Evolutionary conservation across 352 stramenopile genomes (phyloP).

Genomic region (Phytophthora citrophthora): DNA sequence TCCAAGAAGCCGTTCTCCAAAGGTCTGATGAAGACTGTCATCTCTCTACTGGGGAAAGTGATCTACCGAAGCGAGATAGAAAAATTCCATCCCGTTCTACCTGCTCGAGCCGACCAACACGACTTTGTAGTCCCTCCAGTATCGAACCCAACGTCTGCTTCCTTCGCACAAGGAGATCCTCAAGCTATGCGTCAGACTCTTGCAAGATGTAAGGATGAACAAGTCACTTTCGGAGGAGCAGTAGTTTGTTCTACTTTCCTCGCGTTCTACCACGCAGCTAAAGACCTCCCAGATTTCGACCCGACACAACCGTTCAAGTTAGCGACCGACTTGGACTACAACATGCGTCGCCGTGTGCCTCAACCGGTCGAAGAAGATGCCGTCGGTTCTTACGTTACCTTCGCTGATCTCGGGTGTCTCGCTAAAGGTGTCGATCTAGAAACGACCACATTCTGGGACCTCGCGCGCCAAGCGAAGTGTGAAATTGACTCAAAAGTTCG

Average conservation of each 20-base stretch:
- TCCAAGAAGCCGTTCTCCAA: constrained; percentile 24
- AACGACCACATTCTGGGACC: constrained; percentile 45
- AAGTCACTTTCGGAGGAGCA: constrained; percentile 45
- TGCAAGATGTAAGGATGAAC: constrained; percentile 35
- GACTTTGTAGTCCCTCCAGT: constrained; percentile 34
- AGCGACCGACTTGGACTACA: constrained; percentile 39
- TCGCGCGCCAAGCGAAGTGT: constrained; percentile 42
- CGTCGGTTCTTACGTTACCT: constrained; percentile 41
- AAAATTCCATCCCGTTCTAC: constrained; percentile 31
- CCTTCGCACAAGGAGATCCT: constrained; percentile 35
- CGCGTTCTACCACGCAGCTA: constrained; percentile 29
- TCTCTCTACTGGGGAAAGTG: constrained; percentile 22
- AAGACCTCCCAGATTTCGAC: constrained; percentile 12
- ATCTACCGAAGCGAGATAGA: constrained; percentile 30
- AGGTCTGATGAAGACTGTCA: constrained; percentile 22
- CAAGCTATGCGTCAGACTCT: constrained; percentile 31
- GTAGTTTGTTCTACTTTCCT: constrained; percentile 29
- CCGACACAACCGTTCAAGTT: constrained; percentile 44
- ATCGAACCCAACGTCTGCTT: constrained; percentile 26
- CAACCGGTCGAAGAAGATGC: constrained; percentile 22
- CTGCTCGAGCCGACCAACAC: constrained; percentile 27
- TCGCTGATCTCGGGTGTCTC: constrained; percentile 23
- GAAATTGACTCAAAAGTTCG: constrained; percentile 31
- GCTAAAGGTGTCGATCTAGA: constrained; percentile 33
- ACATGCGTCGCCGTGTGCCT: constrained; percentile 53